These are phyloP conservation scores for Candida dajiaensis DNA, from an alignment of 805 yeast species.

Conservation along the genomic window DNA sequence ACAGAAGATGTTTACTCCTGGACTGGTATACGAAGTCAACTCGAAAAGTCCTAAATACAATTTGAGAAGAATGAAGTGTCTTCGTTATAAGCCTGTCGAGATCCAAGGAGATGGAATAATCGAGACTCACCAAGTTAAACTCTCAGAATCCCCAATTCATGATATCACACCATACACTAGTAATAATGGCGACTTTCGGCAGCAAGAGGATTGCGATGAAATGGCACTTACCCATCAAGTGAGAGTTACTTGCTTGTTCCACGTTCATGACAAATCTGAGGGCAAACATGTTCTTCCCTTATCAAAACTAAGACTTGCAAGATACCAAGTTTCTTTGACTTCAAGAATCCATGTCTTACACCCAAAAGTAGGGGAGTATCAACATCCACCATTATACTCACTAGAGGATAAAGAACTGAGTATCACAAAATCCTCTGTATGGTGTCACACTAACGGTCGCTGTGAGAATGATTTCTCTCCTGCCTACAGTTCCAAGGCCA, in stretches of 20 bases:
- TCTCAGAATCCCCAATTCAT: neutral
- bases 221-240: neutral
- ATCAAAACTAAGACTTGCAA: neutral
- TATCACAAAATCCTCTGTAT: neutral
- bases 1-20: neutral
- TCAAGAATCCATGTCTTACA: neutral
- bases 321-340: neutral
- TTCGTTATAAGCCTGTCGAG: neutral
- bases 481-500: neutral
- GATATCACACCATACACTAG: constrained; percentile 13
- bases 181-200: constrained; percentile 1
- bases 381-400: neutral
- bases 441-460: neutral
- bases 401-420: neutral
- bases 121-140: neutral
- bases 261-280: neutral
- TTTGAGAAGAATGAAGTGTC: neutral
- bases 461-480: neutral
- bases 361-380: neutral
- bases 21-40: neutral
- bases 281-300: neutral
- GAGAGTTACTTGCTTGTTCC: neutral
- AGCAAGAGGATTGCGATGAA: neutral
- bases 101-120: neutral
- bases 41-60: neutral